These are phyloP conservation scores for Penicillium hesseltinei DNA, from an alignment of 2,329 filamentous ascomycete species.

Conservation along the genomic window DNA sequence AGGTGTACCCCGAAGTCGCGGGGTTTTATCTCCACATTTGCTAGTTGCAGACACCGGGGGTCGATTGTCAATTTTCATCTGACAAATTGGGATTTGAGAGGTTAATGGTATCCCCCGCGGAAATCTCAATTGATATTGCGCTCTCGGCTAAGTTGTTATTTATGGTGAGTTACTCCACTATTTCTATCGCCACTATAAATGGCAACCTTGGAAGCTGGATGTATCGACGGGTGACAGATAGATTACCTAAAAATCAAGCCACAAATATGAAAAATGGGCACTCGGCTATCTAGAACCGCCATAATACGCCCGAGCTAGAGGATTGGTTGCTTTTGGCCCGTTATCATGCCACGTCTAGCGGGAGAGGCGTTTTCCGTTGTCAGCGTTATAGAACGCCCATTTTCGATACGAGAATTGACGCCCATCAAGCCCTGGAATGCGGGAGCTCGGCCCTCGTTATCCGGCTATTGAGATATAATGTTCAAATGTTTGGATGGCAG, in stretches of 20 bases:
- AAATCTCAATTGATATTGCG: neutral
- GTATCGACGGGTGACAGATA: neutral
- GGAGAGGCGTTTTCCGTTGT: slow-evolving; percentile 21
- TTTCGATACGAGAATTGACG: slow-evolving; percentile 5
- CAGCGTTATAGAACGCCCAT: slow-evolving; percentile 11
- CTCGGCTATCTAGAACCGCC: neutral
- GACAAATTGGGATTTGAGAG: neutral
- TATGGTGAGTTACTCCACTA: neutral
- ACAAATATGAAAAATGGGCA: neutral
- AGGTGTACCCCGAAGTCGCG: slow-evolving; percentile 8
- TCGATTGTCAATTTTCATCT: neutral
- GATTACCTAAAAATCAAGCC: slow-evolving; percentile 4
- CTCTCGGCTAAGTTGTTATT: slow-evolving; percentile 1
- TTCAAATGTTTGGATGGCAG: neutral
- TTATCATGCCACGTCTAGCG: slow-evolving; percentile 10
- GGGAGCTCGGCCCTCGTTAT: neutral
- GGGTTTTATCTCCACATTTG: neutral
- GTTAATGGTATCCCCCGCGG: neutral
- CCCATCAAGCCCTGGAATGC: neutral
- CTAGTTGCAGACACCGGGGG: neutral
- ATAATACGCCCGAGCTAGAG: slow-evolving; percentile 2
- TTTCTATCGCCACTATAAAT: neutral
- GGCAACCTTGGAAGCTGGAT: neutral
- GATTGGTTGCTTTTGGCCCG: slow-evolving; percentile 3
- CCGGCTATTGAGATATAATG: neutral